Evolutionary conservation across 768 basidiomycete species (phyloP), one percentile per base, ranked within the genome.

Genomic region (Crucibulum laeve): DNA sequence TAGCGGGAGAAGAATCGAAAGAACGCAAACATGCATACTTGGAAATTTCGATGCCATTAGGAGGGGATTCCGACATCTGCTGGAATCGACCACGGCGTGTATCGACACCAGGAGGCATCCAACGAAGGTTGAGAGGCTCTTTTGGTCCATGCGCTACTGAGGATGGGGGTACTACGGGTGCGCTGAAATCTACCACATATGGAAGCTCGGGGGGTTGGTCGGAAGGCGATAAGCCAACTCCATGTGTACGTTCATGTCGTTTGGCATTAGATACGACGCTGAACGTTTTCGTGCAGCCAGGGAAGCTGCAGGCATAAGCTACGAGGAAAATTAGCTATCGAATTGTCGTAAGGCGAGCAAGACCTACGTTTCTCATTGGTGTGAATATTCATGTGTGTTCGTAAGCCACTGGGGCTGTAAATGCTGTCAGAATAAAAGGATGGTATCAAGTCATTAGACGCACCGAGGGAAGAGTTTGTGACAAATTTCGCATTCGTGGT

Each of bases 191-290:
- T 13, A 40, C 19, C 3, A 40, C 22, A 25, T 25, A 40, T n/a
- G 39, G 39, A 8, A 24, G 19, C 18, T 11, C 39, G 39, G 39
- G 39, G 10, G 10, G 39, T 18, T 40, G 13, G 4, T 40, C 22
- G 18, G 25, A 53, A 17, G 51, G 40, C 4, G 49, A 41, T 1
- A 61, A 37, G 0, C 69, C 68, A 33, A 80, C 68, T 24, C 80
- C 77, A 45, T 83, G 81, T 5, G 78, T 80, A 25, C 79, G 76
- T 46, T 82, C 70, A 53, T 83, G 81, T 33, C 81, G 69, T 51
- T 77, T 80, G 6, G 80, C 80, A 50, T 83, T 83, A 3, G 81
- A 82, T 18, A 80, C 71, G 17, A 84, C 81, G 11, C 77, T 79
- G 54, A 84, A 84, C 2, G 67, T 62, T 48, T 80, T 78, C 23